phyloP scores from a whole-genome alignment of 2,329 filamentous ascomycete genomes.

The Alternaria alternata region DNA sequence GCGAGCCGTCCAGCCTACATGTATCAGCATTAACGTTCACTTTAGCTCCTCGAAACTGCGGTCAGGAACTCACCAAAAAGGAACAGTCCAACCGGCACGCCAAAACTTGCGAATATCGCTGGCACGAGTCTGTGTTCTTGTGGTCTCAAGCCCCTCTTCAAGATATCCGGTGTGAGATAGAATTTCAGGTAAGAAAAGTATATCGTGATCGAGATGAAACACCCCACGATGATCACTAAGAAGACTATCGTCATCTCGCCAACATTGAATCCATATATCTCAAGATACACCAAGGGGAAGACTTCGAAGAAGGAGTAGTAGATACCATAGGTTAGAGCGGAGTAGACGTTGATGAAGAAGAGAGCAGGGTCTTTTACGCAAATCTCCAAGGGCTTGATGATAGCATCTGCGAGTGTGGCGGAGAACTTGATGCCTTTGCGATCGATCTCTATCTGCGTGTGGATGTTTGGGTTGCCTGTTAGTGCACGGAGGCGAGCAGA shows the following conservation, averaged over 20 bases:
- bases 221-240: slow-evolving; percentile 79
- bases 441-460: slow-evolving; percentile 83
- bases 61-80: slow-evolving; percentile 58
- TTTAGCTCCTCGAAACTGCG: fast-evolving
- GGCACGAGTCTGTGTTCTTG: slow-evolving; percentile 79
- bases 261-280: slow-evolving; percentile 78
- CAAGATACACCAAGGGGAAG: slow-evolving; percentile 71
- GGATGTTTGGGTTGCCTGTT: slow-evolving; percentile 70
- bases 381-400: slow-evolving; percentile 80
- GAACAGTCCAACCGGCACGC: slow-evolving; percentile 71
- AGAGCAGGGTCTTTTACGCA: slow-evolving; percentile 86
- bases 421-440: slow-evolving; percentile 50
- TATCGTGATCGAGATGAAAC: slow-evolving; percentile 69
- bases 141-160: slow-evolving; percentile 71
- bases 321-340: slow-evolving; percentile 79
- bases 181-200: slow-evolving; percentile 79
- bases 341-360: slow-evolving; percentile 82
- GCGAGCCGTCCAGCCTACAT: slow-evolving; percentile 68
- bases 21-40: background rate
- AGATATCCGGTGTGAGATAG: slow-evolving; percentile 69
- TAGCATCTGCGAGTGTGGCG: slow-evolving; percentile 61
- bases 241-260: slow-evolving; percentile 83
- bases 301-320: slow-evolving; percentile 80
- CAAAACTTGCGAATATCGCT: slow-evolving; percentile 63
- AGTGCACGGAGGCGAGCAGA: slow-evolving; percentile 75